Evolutionary conservation across 768 basidiomycete genomes (phyloP).

Genomic region (Podaxis rugospora): DNA sequence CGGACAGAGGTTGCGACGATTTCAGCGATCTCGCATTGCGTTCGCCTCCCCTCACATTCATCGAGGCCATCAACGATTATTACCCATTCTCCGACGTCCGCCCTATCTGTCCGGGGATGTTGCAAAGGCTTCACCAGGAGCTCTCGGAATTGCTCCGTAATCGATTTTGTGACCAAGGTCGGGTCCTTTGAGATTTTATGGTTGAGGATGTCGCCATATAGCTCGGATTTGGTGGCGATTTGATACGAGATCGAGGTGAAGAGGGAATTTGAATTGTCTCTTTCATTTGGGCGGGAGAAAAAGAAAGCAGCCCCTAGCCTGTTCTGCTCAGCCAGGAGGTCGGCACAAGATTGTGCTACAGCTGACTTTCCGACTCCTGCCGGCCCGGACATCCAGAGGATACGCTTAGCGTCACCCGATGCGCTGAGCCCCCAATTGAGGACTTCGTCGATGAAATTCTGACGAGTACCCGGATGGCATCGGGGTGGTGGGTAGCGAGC

Average conservation of each 20-base stretch:
- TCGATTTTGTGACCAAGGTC: background rate
- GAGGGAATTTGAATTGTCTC: background rate
- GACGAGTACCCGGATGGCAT: background rate
- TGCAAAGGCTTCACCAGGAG: background rate
- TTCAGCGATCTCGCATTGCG: background rate
- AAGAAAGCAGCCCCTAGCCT: slow-evolving; percentile 1
- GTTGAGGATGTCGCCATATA: background rate
- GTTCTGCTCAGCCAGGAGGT: background rate
- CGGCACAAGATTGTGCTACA: background rate
- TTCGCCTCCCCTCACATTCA: slow-evolving; percentile 4
- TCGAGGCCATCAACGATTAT: slow-evolving; percentile 14
- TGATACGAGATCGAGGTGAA: slow-evolving; percentile 3
- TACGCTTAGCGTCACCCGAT: background rate
- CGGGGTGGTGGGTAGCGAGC: background rate
- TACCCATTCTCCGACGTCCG: background rate
- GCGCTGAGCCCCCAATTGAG: background rate
- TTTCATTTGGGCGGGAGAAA: background rate
- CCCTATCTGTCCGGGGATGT: background rate
- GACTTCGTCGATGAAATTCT: background rate
- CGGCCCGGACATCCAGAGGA: slow-evolving; percentile 1
- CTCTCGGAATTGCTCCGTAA: background rate
- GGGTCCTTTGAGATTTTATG: background rate
- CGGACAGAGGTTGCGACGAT: background rate
- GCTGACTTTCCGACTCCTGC: slow-evolving; percentile 1
- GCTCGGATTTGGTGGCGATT: background rate